These are phyloP conservation scores for Talaromyces funiculosus DNA, from an alignment of 2,329 filamentous ascomycete species.

Conservation along the genomic window DNA sequence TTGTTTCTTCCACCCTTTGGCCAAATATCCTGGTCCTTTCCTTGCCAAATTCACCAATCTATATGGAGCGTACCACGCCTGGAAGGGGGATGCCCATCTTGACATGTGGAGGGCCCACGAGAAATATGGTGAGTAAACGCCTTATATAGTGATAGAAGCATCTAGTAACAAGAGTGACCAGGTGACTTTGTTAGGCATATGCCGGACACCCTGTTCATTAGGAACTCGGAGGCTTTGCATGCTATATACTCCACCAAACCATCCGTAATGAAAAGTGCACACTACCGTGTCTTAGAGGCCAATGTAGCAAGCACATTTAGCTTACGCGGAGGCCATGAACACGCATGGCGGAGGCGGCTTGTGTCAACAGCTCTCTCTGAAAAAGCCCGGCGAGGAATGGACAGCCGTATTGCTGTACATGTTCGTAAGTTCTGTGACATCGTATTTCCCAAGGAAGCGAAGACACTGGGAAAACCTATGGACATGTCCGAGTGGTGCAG, in stretches of 20 bases:
- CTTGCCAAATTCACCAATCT: constrained; percentile 17
- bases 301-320: neutral
- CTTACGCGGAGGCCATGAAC: neutral
- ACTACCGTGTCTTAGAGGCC: neutral
- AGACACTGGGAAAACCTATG: neutral
- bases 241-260: neutral
- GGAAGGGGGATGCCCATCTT: neutral
- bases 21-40: constrained; percentile 24
- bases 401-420: neutral
- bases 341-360: neutral
- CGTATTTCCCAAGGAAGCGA: neutral
- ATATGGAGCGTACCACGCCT: neutral
- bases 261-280: neutral
- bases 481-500: neutral
- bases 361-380: neutral
- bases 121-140: neutral
- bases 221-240: no score
- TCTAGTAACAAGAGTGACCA: no score
- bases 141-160: no score
- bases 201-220: no score
- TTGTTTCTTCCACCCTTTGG: constrained; percentile 26
- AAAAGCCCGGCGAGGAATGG: neutral
- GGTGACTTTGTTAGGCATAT: no score
- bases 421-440: neutral
- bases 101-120: neutral